Evolutionary conservation across 441 rosid species (phyloP).

Genomic region (Adansonia madagascariensis): DNA sequence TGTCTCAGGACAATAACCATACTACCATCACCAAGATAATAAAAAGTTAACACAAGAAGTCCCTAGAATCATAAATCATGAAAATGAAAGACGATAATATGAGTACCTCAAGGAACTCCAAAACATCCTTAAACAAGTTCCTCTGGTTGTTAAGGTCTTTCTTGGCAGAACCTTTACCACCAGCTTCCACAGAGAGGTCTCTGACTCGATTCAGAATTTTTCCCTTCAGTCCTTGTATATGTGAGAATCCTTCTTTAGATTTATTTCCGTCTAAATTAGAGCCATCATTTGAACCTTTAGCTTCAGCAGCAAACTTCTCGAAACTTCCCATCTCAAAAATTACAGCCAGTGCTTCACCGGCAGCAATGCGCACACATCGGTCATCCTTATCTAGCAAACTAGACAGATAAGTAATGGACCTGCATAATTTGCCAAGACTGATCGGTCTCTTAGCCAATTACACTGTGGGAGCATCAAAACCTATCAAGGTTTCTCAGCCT

Average conservation of each 20-base stretch:
- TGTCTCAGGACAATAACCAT: conserved; percentile 62
- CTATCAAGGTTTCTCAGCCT: background rate
- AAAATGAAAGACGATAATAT: background rate
- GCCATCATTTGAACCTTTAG: conserved; percentile 45
- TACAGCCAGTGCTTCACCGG: conserved; percentile 87
- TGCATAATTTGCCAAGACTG: conserved; percentile 41
- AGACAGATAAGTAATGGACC: conserved; percentile 76
- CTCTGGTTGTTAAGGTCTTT: conserved; percentile 88
- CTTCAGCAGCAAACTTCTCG: conserved; percentile 66
- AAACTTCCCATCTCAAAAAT: conserved; percentile 75
- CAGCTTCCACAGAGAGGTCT: conserved; percentile 83
- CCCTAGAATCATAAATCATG: background rate
- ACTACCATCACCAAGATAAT: conserved; percentile 40
- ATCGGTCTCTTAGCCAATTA: conserved; percentile 18
- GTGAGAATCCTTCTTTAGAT: conserved; percentile 49
- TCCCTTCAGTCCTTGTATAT: conserved; percentile 65
- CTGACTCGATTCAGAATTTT: conserved; percentile 76
- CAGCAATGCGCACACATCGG: conserved; percentile 85
- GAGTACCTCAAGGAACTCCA: conserved; percentile 79
- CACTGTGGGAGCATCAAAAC: background rate
- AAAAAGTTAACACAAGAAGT: conserved; percentile 7
- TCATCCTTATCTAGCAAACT: conserved; percentile 82
- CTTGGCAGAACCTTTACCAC: conserved; percentile 91
- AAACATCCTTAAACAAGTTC: conserved; percentile 75
- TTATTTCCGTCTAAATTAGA: conserved; percentile 51